phyloP scores from a whole-genome alignment of 805 yeast species.

The Pichia exigua region DNA sequence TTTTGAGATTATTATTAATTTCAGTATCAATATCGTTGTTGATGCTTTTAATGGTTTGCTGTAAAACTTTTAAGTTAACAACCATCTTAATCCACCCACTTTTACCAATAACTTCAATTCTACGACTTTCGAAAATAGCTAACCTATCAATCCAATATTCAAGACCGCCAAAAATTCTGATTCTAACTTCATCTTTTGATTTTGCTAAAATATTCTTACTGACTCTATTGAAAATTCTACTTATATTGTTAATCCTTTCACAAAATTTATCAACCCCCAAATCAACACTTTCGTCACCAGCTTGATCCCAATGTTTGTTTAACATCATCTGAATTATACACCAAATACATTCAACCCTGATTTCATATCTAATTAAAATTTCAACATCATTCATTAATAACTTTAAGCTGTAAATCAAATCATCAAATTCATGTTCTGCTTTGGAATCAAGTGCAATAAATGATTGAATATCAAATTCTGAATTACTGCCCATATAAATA shows the following conservation, averaged over 20 bases:
- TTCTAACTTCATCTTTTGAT: constrained; percentile 6
- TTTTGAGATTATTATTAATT: background rate
- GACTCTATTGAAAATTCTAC: constrained; percentile 9
- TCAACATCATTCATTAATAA: constrained; percentile 32
- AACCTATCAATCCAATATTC: constrained; percentile 36
- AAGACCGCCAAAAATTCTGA: constrained; percentile 13
- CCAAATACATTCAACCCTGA: constrained; percentile 28
- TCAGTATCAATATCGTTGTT: constrained; percentile 13
- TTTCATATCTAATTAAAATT: constrained; percentile 48
- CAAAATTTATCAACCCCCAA: constrained; percentile 12
- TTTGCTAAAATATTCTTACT: constrained; percentile 4
- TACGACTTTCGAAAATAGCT: constrained; percentile 43
- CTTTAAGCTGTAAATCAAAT: constrained; percentile 28
- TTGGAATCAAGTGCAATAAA: constrained; percentile 23
- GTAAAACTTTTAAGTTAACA: constrained; percentile 56
- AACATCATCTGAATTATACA: constrained; percentile 12
- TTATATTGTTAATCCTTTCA: constrained; percentile 11
- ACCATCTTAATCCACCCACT: constrained; percentile 54
- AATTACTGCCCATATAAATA: background rate
- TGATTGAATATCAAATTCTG: constrained; percentile 2
- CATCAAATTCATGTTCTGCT: constrained; percentile 31
- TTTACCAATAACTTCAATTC: constrained; percentile 42
- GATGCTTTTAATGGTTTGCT: constrained; percentile 59
- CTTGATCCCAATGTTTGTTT: constrained; percentile 5
- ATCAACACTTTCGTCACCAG: constrained; percentile 11